Evolutionary conservation across 768 basidiomycete species (phyloP).

Genomic region (Kwoniella newhampshirensis): DNA sequence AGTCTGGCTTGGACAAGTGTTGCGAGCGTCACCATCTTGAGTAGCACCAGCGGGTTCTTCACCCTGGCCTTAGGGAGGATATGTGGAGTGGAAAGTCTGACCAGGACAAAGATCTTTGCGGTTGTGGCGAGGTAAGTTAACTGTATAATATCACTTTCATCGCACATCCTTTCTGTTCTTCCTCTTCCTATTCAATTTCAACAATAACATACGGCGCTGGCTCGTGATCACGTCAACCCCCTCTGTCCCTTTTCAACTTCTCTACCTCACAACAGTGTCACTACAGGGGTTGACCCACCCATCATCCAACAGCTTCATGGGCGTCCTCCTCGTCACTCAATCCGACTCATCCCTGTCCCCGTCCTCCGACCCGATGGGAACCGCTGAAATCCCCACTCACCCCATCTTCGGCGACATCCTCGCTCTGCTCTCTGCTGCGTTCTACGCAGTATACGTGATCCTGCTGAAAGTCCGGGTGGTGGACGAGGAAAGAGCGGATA

Average conservation of each 20-base stretch:
- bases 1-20: conserved; percentile 84
- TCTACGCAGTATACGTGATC: conserved; percentile 85
- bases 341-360: conserved; percentile 64
- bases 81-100: conserved; percentile 76
- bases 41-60: conserved; percentile 91
- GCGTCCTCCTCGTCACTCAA: conserved; percentile 82
- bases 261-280: too few species aligned
- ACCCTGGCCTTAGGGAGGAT: conserved; percentile 80
- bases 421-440: conserved; percentile 79
- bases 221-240: too few species aligned
- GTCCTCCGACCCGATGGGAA: conserved; percentile 26
- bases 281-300: not conserved
- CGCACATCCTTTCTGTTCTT: not conserved
- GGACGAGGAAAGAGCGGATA: conserved; percentile 77
- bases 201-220: not conserved
- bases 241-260: too few species aligned
- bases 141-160: not conserved
- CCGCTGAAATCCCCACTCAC: conserved; percentile 36
- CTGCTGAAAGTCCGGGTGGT: conserved; percentile 83
- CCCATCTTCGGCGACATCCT: conserved; percentile 74
- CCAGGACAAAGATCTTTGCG: conserved; percentile 69
- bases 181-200: conserved; percentile 1
- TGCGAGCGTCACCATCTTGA: conserved; percentile 86
- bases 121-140: conserved; percentile 70
- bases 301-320: conserved; percentile 63